Evolutionary conservation across 441 rosid species (phyloP), one percentile per base, ranked within the genome.

Genomic region (Pelargonium australe): DNA sequence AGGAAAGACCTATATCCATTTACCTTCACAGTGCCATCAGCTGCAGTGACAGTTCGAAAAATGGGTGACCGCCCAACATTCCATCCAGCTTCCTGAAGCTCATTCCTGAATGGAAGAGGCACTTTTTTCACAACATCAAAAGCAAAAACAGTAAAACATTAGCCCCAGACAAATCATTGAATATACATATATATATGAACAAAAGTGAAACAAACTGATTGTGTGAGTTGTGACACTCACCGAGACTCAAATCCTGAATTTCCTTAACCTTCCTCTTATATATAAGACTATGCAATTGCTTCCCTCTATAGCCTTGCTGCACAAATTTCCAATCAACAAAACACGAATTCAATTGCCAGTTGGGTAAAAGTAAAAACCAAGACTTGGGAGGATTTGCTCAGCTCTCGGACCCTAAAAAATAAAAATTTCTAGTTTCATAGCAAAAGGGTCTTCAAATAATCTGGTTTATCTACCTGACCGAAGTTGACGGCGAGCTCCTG

Each of bases 21-120:
- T 49, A 94, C 99, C 97, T 94, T 94, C 67, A 89, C 78, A 69
- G 99, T 94, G 71, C 99, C 97, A 87, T 94, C 97, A 51, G 91
- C 82, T 1, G 97, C 96, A 57, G 90, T 85, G 68, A 91, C 94
- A 34, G 86, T 73, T 3, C 63, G 79, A 74, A 83, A 82, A 77
- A 94, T 71, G 0, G 95, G 91, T 7, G 95, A 89, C 67, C 96
- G 80, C 45, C 97, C 97, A 0, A 94, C 83, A 51, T 74, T 91
- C 91, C 88, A 91, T 58, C 97, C 97, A 10, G 95, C 83, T 69
- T 83, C 90, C 74, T 84, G 81, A 74, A 91, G 96, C 55, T 77
- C 86, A 67, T 85, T 85, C 71, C 98, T 79, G 82, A 94, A 89
- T 72, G 87, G 83, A 75, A 72, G 87, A 25, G 98, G 98, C 83